Base-by-base conservation (phyloP, 495 filamentous ascomycete species). In the Penicillium angulare region DNA sequence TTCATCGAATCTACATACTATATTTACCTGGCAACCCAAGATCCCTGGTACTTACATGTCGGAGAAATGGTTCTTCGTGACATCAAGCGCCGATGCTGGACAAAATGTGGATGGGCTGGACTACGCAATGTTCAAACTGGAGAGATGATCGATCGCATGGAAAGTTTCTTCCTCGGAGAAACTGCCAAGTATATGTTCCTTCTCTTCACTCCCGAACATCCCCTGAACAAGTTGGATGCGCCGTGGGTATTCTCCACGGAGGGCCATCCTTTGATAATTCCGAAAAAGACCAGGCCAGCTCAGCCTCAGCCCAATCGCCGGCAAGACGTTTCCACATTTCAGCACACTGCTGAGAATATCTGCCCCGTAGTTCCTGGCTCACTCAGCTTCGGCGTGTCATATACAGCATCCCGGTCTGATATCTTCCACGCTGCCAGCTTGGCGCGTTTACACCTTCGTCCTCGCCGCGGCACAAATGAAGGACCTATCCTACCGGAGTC, bases 151-250 rank as follows among this genome's bases (percentile, higher is more conserved):
- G 93, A 98, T 62, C 86, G 93, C 15, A 98, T 98, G 93, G 93
- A 98, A 72, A 97, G 93, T 67, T 98, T 98, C 75, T 97, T 96
- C 66, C 77, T 97, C 1, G 91, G 95, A 3, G 93, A 98, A 69
- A 98, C 93, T 0, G 84, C 88, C 46, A 96, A 97, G 67, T 98
- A 98, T 67, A 73, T 98, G 45, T 95, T 90, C 53, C 73, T 98
- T 32, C 80, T 97, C 1, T 97, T 92, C 67, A 87, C 93, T 43
- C 77, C 81, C 27, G 78, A 83, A 13, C 93, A 97, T 70, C 93
- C 93, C 1, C 65, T 97, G 21, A 97, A 97, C 72, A 81, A 79
- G 5, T 66, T 92, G 15, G 92, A 97, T 68, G 85, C 84, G 3
- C 80, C 91, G 2, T 91, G 89, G 72, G 92, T 98, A 5, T 97